Evolutionary conservation across 2,329 filamentous ascomycete genomes (phyloP), one percentile per base, ranked within the genome.

Genomic region (Penicillium digitatum): DNA sequence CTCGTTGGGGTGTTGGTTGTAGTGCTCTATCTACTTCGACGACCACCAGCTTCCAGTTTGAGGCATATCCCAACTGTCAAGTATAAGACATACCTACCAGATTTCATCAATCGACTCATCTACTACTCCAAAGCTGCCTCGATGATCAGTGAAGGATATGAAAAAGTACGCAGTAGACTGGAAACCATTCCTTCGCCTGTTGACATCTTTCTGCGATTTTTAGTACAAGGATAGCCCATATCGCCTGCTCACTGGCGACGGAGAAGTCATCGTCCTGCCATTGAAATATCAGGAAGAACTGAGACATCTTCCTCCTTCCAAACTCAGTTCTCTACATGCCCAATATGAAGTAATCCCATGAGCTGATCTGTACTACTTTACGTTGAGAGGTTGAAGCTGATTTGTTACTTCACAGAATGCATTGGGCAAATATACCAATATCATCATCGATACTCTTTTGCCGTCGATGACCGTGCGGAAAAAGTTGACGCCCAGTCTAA

Each of bases 251-350:
- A 69, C 67, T 16, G 55, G 63, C 2, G 67, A 71, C 50, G 64
- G 64, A 10, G 66, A 70, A 50, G 35, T 70, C 26, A 55, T 69
- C 9, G 60, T 70, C 3, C 48, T 71, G 42, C 68, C 69, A 12
- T 47, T 53, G 5, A 67, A 60, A 20, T 71, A 70, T 45, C 54
- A 66, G 5, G 45, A 62, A 29, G 66, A 69, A 39, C 46, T 71
- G 8, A 61, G 58, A 26, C 50, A 58, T 18, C 10, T 66, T 5
- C 53, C 60, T 16, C 46, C 57, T 6, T 59, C 57, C 1, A 56
- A 51, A 11, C 24, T 69, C n/a, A 69, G 63, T 40, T 61, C 64
- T 16, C n/a, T 69, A 27, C 61, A 68, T 55, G 65, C 68, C 5
- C 63, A 68, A 44, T 68, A 60, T 44, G 61, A 64, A 44, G 68